Evolutionary conservation across 2,329 filamentous ascomycete species (phyloP), one percentile per base, ranked within the genome.

Genomic region (Boeremia lycopersici): DNA sequence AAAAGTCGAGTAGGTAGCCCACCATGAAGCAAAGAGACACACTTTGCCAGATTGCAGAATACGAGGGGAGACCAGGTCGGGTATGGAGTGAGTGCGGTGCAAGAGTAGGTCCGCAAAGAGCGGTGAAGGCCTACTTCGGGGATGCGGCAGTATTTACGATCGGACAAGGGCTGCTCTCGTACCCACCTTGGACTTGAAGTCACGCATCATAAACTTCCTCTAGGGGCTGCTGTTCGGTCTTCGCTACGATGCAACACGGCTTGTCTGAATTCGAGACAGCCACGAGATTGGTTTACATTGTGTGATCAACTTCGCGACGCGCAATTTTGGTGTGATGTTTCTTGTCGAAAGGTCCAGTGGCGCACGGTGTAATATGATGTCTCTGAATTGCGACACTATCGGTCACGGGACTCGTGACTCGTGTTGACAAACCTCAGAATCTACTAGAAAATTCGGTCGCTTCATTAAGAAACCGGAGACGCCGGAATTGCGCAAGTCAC

Each of bases 51-150:
- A 17, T 30, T 30, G n/a, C 15, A 11, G 39, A 33, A 1, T n/a
- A 35, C 19, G 31, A 41, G 10, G n/a, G 26, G 8, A 5, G 15
- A 31, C 6, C 29, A 6, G 9, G 15, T n/a, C 28, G 13, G n/a
- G 2, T 23, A 28, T 48, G 33, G 45, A 39, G 23, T 23, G 19
- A 38, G 12, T 19, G 25, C 17, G 17, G 25, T 11, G 30, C 41
- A 33, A 30, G 28, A 3, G 42, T 28, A 35, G 23, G 38, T 26
- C 41, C 43, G 38, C 50, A 60, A 54, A 45, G 56, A 58, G 64
- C 66, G 66, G 66, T 69, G 63, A 62, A 56, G 62, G 43, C 53
- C 29, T 39, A 44, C 58, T 48, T 53, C 67, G 65, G 61, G 65
- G 67, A 57, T 45, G 33, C 56, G 59, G 59, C 48, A 56, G 44